Base-by-base conservation (phyloP, 106 monocot species). In the Gastrodia elata region DNA sequence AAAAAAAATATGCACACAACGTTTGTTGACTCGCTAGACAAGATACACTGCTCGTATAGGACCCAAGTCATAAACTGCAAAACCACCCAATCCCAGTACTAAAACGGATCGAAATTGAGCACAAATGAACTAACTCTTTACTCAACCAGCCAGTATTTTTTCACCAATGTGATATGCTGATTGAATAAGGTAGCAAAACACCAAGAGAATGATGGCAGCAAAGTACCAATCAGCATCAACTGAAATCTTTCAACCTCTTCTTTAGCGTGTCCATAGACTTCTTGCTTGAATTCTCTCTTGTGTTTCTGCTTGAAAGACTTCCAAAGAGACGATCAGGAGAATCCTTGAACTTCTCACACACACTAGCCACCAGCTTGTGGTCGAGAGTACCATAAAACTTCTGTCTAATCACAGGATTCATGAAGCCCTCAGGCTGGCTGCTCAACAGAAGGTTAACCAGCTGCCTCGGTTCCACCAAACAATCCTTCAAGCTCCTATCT, bases 331-430 rank as follows among this genome's bases (percentile, higher is more conserved):
- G 25, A 58, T 57, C 61, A 18, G 71, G 71, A 25, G 85, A 78
- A 78, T 89, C 89, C 80, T 80, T 89, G 48, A 89, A 89, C 33
- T 89, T 89, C 5, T 89, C 89, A 57, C 82, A 89, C 48, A 89
- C 85, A 30, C 3, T 79, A 4, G 85, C 83, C 55, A 89, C 85
- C 70, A 85, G 85, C 40, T 85, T 89, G 48, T 85, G 77, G 36
- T 89, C 89, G 69, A 89, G 59, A 27, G 82, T 74, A 36, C 83
- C 73, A 38, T 89, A 89, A 71, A 83, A 73, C 38, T 78, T 89
- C 78, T 85, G 64, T 68, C 89, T 85, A 22, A 89, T 89, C 15
- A 89, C 81, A 67, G 89, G 85, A 79, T 85, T 89, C 89, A 89
- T 79, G 78, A 85, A 89, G 58, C 83, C 85, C 67, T 89, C 89